These are phyloP conservation scores for Irpex rosettiformis DNA, from an alignment of 1,284 basidiomycete species.

Conservation along the genomic window DNA sequence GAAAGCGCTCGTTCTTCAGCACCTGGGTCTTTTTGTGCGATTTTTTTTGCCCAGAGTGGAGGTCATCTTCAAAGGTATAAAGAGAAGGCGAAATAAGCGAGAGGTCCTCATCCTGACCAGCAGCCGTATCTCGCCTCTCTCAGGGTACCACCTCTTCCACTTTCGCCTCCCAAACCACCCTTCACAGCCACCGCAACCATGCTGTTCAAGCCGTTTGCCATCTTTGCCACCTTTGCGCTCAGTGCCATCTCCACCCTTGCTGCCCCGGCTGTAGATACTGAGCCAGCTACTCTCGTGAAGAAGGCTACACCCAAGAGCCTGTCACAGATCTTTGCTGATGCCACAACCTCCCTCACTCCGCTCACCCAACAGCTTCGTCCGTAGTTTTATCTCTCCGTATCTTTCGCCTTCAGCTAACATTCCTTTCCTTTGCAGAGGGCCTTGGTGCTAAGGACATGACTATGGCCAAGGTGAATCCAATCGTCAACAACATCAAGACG, in stretches of 20 bases:
- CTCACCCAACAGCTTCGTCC: constrained; percentile 29
- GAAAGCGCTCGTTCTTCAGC: not conserved
- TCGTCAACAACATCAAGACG: not conserved
- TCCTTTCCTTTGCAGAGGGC: not conserved
- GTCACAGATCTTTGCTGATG: constrained; percentile 22
- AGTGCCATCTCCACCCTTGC: constrained; percentile 21
- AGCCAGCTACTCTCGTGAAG: constrained; percentile 11
- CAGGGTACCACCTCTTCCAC: not conserved
- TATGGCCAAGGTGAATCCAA: not conserved
- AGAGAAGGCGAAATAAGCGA: not conserved
- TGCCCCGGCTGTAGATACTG: constrained; percentile 10
- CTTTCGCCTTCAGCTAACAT: not conserved
- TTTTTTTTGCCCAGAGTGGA: not conserved
- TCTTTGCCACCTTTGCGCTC: constrained; percentile 36
- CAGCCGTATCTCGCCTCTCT: not conserved
- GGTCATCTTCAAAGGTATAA: not conserved
- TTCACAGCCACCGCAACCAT: not conserved
- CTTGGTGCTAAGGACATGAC: not conserved
- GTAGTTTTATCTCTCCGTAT: constrained; percentile 9
- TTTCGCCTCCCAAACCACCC: not conserved
- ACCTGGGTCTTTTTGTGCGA: not conserved
- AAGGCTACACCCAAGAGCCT: constrained; percentile 21
- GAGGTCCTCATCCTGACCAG: not conserved
- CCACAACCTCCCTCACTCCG: constrained; percentile 23
- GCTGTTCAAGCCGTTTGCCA: constrained; percentile 23